Percentiles rank a stretch among this genome's conserved stretches.
These are phyloP conservation scores for Solanum clarkiae DNA, from an alignment of 257 asterid genomes.

Conservation along the genomic window DNA sequence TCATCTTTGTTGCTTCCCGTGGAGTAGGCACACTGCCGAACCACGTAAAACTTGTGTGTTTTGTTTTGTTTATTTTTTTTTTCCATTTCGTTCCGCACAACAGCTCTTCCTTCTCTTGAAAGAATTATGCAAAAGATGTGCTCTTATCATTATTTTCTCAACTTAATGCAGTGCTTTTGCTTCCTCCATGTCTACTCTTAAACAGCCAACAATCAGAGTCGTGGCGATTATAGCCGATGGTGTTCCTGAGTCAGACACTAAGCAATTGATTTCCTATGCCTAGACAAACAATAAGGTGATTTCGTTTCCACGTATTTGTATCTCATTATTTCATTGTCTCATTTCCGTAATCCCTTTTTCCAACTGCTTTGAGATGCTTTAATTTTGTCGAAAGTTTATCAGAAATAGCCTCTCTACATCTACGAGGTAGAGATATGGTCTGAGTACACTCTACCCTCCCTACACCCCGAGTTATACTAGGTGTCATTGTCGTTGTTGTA, in stretches of 20 bases:
- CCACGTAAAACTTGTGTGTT: no score
- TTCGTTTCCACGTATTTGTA: neutral
- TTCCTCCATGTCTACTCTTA: constrained; percentile 86
- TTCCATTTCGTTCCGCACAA: no score
- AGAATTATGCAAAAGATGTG: neutral
- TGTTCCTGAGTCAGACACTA: constrained; percentile 90
- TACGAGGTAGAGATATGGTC: no score
- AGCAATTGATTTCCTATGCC: constrained; percentile 91
- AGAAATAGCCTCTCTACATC: neutral
- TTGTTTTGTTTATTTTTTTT: no score
- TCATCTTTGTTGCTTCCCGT: no score
- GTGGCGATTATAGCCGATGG: constrained; percentile 98
- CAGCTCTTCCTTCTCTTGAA: neutral
- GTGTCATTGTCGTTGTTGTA: neutral
- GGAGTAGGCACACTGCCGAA: no score
- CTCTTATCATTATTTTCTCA: constrained; percentile 1
- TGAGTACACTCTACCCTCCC: neutral
- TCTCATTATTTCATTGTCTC: neutral
- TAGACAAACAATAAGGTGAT: constrained; percentile 85
- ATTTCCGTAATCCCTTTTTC: neutral
- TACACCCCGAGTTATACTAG: neutral
- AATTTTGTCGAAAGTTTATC: neutral
- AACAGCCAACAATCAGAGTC: constrained; percentile 87
- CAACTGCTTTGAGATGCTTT: neutral
- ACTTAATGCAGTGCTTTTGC: constrained; percentile 73